Percentiles rank a stretch among this genome's conserved stretches.
Conservation (phyloP, 371 early-diverging fungal species). For the Fennellomyces sp. region DNA sequence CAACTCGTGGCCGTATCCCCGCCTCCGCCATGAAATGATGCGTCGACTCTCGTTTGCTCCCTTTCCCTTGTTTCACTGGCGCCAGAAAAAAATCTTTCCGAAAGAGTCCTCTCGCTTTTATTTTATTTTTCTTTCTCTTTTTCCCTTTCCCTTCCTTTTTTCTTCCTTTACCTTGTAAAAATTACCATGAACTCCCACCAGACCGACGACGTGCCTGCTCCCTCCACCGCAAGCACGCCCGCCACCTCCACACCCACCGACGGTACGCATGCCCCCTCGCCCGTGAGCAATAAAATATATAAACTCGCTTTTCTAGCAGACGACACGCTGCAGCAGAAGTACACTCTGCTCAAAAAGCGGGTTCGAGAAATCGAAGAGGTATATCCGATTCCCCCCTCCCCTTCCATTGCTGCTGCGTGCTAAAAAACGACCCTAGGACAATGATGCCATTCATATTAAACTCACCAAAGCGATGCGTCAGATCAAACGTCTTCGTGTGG, state of each 20-base stretch:
- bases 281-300: no score
- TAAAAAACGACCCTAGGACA: slow-evolving; percentile 25
- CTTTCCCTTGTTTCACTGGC: slow-evolving; percentile 3
- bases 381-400: slow-evolving; percentile 5
- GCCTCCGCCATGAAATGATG: not conserved
- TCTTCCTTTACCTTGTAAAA: slow-evolving; percentile 1
- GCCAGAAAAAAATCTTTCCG: not conserved
- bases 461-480: slow-evolving; percentile 37
- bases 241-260: not conserved
- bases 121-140: slow-evolving; percentile 9
- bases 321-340: slow-evolving; percentile 42
- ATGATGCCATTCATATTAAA: slow-evolving; percentile 27
- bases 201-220: not conserved
- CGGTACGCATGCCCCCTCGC: slow-evolving; percentile 1
- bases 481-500: slow-evolving; percentile 49
- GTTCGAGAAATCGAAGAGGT: slow-evolving; percentile 68
- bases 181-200: not conserved
- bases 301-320: not conserved
- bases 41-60: no score
- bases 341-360: slow-evolving; percentile 58
- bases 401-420: not conserved
- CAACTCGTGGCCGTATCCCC: slow-evolving; percentile 28
- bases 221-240: not conserved
- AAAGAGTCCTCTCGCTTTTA: not conserved
- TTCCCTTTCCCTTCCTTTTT: not conserved